Evolutionary conservation across 2,329 filamentous ascomycete species (phyloP).

Genomic region (Cladosporium cucumerinum): DNA sequence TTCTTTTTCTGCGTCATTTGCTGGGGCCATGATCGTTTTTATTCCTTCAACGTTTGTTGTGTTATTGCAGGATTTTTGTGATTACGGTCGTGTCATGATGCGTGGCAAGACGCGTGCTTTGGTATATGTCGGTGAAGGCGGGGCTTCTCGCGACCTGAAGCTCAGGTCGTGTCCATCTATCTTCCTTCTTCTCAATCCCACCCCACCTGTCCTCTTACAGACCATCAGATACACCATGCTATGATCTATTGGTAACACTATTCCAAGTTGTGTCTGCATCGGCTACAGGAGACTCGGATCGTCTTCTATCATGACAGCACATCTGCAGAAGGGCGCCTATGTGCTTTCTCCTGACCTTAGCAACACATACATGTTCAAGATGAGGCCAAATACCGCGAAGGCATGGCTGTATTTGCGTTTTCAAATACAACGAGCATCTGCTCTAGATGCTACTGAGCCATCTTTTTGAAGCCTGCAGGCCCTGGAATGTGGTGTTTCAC

Average conservation of each 20-base stretch:
- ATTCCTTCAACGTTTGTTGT: too few relatives aligned
- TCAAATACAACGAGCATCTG: background rate
- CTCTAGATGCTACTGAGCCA: background rate
- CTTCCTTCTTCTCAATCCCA: too few relatives aligned
- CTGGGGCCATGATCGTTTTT: background rate
- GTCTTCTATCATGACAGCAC: background rate
- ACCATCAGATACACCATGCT: background rate
- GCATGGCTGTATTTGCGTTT: background rate
- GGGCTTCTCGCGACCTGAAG: background rate
- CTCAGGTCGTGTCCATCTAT: background rate
- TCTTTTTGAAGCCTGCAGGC: background rate
- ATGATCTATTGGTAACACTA: background rate
- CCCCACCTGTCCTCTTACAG: too few relatives aligned
- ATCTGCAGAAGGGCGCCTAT: background rate
- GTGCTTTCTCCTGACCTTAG: background rate
- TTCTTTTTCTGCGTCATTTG: slow-evolving; percentile 21
- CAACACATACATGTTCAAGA: background rate
- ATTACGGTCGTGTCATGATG: too few relatives aligned
- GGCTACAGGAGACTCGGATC: background rate
- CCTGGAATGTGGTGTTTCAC: slow-evolving; percentile 6
- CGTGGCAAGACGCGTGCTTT: background rate
- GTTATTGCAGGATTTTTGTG: too few relatives aligned
- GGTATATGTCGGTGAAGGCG: background rate
- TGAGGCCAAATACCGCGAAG: background rate
- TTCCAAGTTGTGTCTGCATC: background rate